These are phyloP conservation scores for Xylaria sp. DNA, from an alignment of 2,329 filamentous ascomycete genomes.

Conservation along the genomic window DNA sequence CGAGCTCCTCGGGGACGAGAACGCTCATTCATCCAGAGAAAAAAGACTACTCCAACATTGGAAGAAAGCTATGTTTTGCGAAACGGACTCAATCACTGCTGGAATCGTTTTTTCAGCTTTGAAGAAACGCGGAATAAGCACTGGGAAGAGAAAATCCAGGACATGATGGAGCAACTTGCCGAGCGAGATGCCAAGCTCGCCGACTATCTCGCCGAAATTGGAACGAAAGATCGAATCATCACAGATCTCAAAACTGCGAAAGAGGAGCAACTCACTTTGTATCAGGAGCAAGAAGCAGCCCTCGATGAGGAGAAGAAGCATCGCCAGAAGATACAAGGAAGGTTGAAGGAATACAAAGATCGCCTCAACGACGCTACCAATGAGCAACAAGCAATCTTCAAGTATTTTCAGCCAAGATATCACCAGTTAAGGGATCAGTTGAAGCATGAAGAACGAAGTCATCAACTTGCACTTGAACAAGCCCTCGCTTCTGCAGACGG, in stretches of 20 bases:
- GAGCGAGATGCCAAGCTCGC: constrained; percentile 13
- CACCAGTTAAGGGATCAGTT: constrained; percentile 34
- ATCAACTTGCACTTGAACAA: constrained; percentile 31
- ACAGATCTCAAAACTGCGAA: constrained; percentile 26
- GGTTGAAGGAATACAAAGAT: constrained; percentile 32
- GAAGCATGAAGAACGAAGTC: constrained; percentile 31
- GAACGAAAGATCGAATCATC: constrained; percentile 18
- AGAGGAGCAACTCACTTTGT: constrained; percentile 27
- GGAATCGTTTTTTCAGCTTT: constrained; percentile 22
- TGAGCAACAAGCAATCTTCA: constrained; percentile 44
- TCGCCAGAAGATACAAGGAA: constrained; percentile 32
- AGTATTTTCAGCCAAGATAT: constrained; percentile 32
- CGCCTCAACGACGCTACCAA: constrained; percentile 42
- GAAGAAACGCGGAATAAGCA: constrained; percentile 17
- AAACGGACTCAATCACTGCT: constrained; percentile 16
- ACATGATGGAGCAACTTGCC: constrained; percentile 18
- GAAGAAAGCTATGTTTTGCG: constrained; percentile 16
- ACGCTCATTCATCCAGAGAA: background rate
- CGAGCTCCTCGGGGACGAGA: constrained; percentile 8
- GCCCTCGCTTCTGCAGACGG: constrained; percentile 15
- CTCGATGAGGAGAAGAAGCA: constrained; percentile 25
- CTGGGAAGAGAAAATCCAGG: constrained; percentile 19
- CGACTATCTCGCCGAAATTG: constrained; percentile 11
- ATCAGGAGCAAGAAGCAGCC: constrained; percentile 22
- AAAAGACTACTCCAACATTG: constrained; percentile 10